Evolutionary conservation across 495 filamentous ascomycete genomes (phyloP).

Genomic region (Podospora sp.): DNA sequence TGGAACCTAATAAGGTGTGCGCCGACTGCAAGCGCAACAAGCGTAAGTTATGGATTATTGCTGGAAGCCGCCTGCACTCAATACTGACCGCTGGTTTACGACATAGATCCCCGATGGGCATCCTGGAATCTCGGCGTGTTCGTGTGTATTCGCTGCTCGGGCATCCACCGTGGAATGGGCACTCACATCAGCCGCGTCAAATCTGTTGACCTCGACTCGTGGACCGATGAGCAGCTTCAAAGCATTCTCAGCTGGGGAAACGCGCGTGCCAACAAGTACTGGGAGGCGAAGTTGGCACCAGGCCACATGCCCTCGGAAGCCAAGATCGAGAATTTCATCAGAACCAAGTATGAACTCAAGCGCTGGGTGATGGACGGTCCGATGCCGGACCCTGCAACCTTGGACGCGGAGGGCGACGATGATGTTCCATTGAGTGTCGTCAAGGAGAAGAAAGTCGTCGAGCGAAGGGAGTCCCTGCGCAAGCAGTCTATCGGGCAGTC

Average conservation of each 20-base stretch:
- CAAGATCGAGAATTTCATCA: slow-evolving; percentile 99
- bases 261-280: slow-evolving; percentile 94
- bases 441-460: slow-evolving; percentile 59
- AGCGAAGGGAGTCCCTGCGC: slow-evolving; percentile 49
- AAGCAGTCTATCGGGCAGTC: slow-evolving; percentile 45
- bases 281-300: slow-evolving; percentile 90
- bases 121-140: slow-evolving; percentile 97
- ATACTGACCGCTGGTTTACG: slow-evolving; percentile 25
- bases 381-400: slow-evolving; percentile 86
- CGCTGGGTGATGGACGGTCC: slow-evolving; percentile 97
- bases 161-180: slow-evolving; percentile 97
- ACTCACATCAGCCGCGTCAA: slow-evolving; percentile 98
- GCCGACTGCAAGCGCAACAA: slow-evolving; percentile 99
- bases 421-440: slow-evolving; percentile 67
- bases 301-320: slow-evolving; percentile 96
- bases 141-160: slow-evolving; percentile 95
- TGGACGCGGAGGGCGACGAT: slow-evolving; percentile 81
- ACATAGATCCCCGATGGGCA: slow-evolving; percentile 90
- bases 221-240: slow-evolving; percentile 96
- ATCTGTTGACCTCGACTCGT: slow-evolving; percentile 94
- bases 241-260: slow-evolving; percentile 95
- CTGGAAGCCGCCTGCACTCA: not conserved
- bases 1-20: slow-evolving; percentile 93
- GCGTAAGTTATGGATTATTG: slow-evolving; percentile 59
- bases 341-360: slow-evolving; percentile 97